phyloP scores from a whole-genome alignment of 208 protist species.

The Crithidia brevicula region DNA sequence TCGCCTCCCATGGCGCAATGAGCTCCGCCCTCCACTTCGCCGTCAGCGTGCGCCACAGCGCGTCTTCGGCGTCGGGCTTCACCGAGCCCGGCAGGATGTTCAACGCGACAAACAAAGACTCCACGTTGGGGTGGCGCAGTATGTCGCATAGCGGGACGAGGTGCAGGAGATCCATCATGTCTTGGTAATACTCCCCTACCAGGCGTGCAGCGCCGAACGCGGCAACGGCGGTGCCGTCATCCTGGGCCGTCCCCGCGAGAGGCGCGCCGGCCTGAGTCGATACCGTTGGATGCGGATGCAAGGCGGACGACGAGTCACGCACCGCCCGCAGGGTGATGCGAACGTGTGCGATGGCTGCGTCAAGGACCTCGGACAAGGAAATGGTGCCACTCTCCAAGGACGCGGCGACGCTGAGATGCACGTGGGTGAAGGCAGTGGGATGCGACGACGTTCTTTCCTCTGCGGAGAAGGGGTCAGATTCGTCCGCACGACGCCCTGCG shows the following conservation, averaged over 20 bases:
- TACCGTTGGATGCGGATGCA: too few species aligned
- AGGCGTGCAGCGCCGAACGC: constrained; percentile 19
- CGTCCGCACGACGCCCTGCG: too few species aligned
- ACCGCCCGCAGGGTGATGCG: constrained; percentile 14
- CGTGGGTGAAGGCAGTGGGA: not conserved
- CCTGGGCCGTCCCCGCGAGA: not conserved
- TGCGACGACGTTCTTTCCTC: too few species aligned
- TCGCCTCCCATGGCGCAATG: constrained; percentile 30
- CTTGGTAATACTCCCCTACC: constrained; percentile 14
- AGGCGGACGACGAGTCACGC: too few species aligned
- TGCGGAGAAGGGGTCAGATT: too few species aligned
- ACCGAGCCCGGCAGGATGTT: constrained; percentile 23
- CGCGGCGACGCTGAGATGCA: constrained; percentile 18
- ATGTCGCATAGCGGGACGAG: constrained; percentile 49
- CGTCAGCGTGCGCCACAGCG: constrained; percentile 51
- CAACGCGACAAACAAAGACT: constrained; percentile 45
- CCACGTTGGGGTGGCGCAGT: constrained; percentile 28
- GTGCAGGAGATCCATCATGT: constrained; percentile 36
- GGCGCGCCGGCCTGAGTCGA: constrained; percentile 18
- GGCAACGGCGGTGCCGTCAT: constrained; percentile 10
- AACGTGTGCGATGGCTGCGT: constrained; percentile 36
- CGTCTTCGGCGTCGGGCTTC: constrained; percentile 19
- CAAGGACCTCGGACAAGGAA: constrained; percentile 24
- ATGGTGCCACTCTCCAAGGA: constrained; percentile 29
- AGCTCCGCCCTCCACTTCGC: constrained; percentile 55